These are phyloP conservation scores for Fonsecaea monophora DNA, from an alignment of 2,329 filamentous ascomycete genomes.

Conservation along the genomic window DNA sequence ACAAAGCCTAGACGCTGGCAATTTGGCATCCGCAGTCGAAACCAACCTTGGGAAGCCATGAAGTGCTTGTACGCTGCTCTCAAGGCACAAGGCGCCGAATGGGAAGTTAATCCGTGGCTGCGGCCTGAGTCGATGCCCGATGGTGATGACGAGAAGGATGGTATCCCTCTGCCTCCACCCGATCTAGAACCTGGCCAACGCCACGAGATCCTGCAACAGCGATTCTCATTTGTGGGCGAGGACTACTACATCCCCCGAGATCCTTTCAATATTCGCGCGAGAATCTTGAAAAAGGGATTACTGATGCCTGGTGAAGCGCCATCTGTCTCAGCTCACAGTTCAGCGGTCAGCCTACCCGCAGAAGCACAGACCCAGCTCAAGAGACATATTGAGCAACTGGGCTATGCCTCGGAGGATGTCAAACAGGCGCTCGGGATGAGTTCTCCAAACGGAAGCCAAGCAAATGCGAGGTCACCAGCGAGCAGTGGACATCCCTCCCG, in stretches of 20 bases:
- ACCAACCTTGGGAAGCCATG: constrained; percentile 91
- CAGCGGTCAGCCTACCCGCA: constrained; percentile 44
- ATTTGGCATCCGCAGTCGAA: constrained; percentile 93
- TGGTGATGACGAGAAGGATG: constrained; percentile 37
- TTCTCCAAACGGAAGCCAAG: constrained; percentile 21
- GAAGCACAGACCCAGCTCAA: constrained; percentile 43
- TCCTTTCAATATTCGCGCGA: constrained; percentile 91
- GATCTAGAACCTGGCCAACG: constrained; percentile 44
- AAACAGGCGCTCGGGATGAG: constrained; percentile 36
- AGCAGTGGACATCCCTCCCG: constrained; percentile 29
- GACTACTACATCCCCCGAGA: constrained; percentile 89
- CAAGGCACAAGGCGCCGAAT: constrained; percentile 84
- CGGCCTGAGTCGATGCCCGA: constrained; percentile 27
- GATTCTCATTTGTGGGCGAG: constrained; percentile 53
- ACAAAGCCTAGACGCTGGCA: constrained; percentile 90
- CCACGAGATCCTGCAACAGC: constrained; percentile 50
- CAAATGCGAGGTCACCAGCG: constrained; percentile 29
- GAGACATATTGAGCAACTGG: constrained; percentile 41
- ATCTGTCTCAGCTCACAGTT: constrained; percentile 58
- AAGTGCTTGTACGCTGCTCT: constrained; percentile 94
- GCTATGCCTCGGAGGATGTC: constrained; percentile 39
- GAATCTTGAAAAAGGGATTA: constrained; percentile 84
- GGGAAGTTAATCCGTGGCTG: constrained; percentile 61
- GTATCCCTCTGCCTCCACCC: constrained; percentile 42
- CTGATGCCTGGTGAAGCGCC: constrained; percentile 59